phyloP scores from a whole-genome alignment of 148 eudicot species.

The Arctostaphylos glauca region DNA sequence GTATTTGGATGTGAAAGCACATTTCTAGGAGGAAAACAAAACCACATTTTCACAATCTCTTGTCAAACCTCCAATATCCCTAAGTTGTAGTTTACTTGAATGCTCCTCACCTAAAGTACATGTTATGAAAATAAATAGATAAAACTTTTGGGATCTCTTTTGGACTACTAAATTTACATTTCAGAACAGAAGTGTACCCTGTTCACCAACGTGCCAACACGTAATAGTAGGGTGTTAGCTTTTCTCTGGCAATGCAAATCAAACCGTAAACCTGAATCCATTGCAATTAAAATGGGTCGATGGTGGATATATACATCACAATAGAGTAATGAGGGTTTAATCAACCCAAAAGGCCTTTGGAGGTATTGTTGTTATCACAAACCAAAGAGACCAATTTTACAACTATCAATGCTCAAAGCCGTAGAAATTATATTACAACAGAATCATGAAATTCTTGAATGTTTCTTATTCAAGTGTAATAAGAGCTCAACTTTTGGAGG shows the following conservation, averaged over 20 bases:
- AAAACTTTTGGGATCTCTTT: background rate
- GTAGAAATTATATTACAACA: background rate
- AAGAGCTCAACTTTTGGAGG: background rate
- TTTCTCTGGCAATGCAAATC: background rate
- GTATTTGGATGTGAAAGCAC: background rate
- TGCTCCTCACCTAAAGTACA: background rate
- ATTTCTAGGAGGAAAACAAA: background rate
- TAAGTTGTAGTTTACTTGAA: background rate
- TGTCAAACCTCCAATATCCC: background rate
- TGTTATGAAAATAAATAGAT: background rate
- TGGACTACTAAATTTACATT: background rate
- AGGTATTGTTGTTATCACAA: background rate
- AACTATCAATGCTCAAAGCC: background rate
- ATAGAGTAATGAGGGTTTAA: background rate
- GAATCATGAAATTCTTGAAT: no score
- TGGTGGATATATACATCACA: background rate
- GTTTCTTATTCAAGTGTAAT: background rate
- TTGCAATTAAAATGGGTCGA: background rate
- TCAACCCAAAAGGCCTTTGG: background rate
- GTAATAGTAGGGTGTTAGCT: background rate
- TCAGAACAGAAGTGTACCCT: background rate
- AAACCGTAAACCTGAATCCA: background rate
- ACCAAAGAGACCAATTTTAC: background rate
- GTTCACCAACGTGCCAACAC: background rate
- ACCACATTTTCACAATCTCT: background rate